Base-by-base conservation (phyloP, 1,284 basidiomycete species). In the Porodaedalea pini region DNA sequence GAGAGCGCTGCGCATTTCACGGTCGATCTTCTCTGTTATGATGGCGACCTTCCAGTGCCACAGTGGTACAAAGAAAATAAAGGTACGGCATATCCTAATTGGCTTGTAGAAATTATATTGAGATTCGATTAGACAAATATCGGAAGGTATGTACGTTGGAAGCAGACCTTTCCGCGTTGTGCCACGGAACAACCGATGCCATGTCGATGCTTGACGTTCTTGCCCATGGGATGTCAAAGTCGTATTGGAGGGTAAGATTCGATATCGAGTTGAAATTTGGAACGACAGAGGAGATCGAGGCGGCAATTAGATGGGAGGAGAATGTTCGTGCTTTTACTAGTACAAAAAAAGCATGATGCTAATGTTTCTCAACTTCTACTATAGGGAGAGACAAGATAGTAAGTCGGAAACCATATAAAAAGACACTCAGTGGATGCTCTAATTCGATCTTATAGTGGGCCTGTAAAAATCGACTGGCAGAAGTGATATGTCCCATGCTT, bases 221-320 rank as follows among this genome's bases (percentile, higher is more conserved):
- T 51, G 10, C 23, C 31, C 2, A 2, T 15, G 11, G 23, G 23
- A 2, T 25, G 49, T 4, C n/a, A n/a, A 70, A 81, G 75, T n/a
- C 75, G 13, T 90, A 88, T 63, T 89, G 86, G 86, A 87, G 84
- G 23, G 87, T 89, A 59, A 81, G 88, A 15, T 90, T 89, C 68
- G 86, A 84, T 29, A 83, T 90, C 29, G 88, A 90, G 67, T 88
- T 90, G 56, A 85, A 88, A 65, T 89, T 90, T 60, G 88, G 87
- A 39, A 67, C 88, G 60, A 89, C 87, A 0, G 88, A 61, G 89
- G 88, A 90, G 68, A 88, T 89, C 72, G 85, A 75, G 67, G 86
- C 88, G 2, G 78, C 87, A 54, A 88, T 90, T 58, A 89, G 89
- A 69, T 90, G 87, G 88, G 76, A 82, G 43, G 85, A 88, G 65